phyloP scores from a whole-genome alignment of 495 filamentous ascomycete genomes.

The Pyrenula massariospora region DNA sequence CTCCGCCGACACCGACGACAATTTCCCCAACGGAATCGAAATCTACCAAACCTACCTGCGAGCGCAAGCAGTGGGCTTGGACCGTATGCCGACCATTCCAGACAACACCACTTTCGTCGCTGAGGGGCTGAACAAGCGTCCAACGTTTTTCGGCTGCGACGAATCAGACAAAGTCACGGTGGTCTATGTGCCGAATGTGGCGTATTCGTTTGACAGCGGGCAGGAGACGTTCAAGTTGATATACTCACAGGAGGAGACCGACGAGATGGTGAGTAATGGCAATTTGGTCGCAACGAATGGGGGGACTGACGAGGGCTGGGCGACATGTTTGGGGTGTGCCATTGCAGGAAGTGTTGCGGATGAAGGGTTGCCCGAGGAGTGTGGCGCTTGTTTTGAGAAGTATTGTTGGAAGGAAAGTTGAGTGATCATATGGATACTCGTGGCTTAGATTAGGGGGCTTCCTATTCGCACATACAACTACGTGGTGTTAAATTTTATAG shows the following conservation, averaged over 20 bases:
- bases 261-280: constrained; percentile 28
- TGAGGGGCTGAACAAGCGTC: constrained; percentile 23
- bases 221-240: constrained; percentile 18
- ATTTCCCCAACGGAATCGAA: constrained; percentile 30
- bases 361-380: constrained; percentile 13
- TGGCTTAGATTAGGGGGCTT: neutral
- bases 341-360: constrained; percentile 22
- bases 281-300: constrained; percentile 20
- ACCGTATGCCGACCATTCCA: constrained; percentile 30
- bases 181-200: constrained; percentile 30
- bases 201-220: constrained; percentile 20
- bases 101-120: constrained; percentile 16
- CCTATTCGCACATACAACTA: no score
- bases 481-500: no score
- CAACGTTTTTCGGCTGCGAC: constrained; percentile 35
- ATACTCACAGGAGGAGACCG: constrained; percentile 23
- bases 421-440: neutral
- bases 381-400: constrained; percentile 24
- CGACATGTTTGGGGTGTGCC: constrained; percentile 28
- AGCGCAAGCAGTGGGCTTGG: constrained; percentile 14
- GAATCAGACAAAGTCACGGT: constrained; percentile 15
- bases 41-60: constrained; percentile 25
- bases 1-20: constrained; percentile 22
- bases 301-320: constrained; percentile 14
- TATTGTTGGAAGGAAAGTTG: constrained; percentile 2